Base-by-base conservation (phyloP, 176 grass and related monocot genomes). In the Melocanna baccifera region DNA sequence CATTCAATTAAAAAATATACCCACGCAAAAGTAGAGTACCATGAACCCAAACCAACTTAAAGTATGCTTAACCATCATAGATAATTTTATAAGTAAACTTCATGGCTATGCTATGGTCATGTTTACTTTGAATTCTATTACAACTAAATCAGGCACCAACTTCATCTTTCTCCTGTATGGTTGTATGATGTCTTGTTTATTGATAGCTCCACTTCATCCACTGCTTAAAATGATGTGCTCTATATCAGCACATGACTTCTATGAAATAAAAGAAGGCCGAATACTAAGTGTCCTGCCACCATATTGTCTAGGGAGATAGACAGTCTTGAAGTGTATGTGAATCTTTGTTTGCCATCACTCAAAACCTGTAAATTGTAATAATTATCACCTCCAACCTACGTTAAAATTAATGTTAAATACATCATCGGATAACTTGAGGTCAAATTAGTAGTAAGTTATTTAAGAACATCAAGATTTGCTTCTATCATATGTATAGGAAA, bases 61-160 rank as follows among this genome's bases (percentile, higher is more conserved):
- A 11, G 7, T 34, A 84, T 62, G 36, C 18, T 67, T 84, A 29
- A 46, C 4, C 20, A 79, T 50, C 28, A 75, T 30, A 18, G 22
- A 50, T 26, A 66, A 28, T 67, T 83, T 52, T 52, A 52, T 26
- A 67, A 77, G 14, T 55, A 71, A 86, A 83, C 19, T 82, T 37
- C 46, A 65, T 41, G 46, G 36, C 19, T 34, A 42, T 10, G 14
- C 47, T 55, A 52, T 37, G n/a, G n/a, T 40, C 64, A 77, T 82
- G 11, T 80, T 67, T 73, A 20, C 12, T 64, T 12, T 61, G 16
- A 62, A 26, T 37, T 69, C 10, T 62, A 28, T 25, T 41, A 23
- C 28, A 84, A 53, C 29, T 76, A 39, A 69, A 69, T 59, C 23
- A 76, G 16, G 2, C 52, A 89, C 19, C 20, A 66, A 62, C 13